Base-by-base conservation (phyloP, 2,329 filamentous ascomycete genomes). In the Zasmidium cellare region DNA sequence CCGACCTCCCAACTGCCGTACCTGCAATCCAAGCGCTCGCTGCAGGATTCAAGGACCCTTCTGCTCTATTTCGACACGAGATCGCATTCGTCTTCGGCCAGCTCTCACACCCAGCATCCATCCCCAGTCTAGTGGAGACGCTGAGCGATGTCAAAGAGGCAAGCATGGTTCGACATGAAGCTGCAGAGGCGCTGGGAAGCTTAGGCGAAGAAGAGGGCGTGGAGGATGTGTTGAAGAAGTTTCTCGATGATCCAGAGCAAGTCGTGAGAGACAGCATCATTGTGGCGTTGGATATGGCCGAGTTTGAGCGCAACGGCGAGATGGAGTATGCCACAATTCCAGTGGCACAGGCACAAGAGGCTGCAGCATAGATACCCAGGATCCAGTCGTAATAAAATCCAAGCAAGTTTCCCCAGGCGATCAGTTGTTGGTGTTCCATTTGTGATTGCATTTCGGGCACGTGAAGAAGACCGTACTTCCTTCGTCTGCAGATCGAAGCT, bases 81-180 rank as follows among this genome's bases (percentile, higher is more conserved):
- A 92, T 99, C 65, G 94, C 94, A 14, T 99, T 99, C 73, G 94
- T 99, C 14, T 99, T 99, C 67, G 94, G 94, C 55, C 94, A 99
- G 75, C 82, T 99, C 53, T 92, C 90, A 55, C 94, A 99, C 72
- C 94, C 94, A 1, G 93, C 93, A n/a, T 96, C 92, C 1, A 97
- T 99, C 65, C 92, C 94, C 3, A 91, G 91, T 59, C 84, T 99
- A 58, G 88, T 89, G 16, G 85, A 84, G 52, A 87, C 90, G 1
- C 80, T 99, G 58, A 89, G 89, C 68, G 83, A 99, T 73, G 78
- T 84, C 50, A 81, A 90, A 55, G 94, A 99, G 78, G 89, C 86
- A 22, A 92, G 92, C 70, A 99, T 99, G 94, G 94, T 99, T 56
- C 87, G 94, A 56, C 94, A 99, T 72, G 94, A 99, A 77, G 96